These are phyloP conservation scores for Boletus smithii DNA, from an alignment of 1,284 basidiomycete genomes.

Conservation along the genomic window DNA sequence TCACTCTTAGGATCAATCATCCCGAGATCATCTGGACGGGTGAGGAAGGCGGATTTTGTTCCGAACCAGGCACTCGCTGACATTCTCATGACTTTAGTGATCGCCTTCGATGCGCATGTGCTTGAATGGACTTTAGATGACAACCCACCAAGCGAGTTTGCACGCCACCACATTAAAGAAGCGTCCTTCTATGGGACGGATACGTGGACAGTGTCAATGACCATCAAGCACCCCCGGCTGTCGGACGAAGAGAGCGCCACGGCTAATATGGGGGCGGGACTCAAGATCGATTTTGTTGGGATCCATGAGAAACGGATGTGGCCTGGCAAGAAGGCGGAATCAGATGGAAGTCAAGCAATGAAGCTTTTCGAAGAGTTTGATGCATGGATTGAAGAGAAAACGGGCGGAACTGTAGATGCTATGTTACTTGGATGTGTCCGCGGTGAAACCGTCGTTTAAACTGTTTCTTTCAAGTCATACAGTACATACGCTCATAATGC, in stretches of 20 bases:
- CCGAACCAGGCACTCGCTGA: neutral
- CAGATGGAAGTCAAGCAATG: conserved; percentile 58
- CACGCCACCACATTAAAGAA: conserved; percentile 91
- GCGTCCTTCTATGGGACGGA: conserved; percentile 78
- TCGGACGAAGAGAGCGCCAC: no score
- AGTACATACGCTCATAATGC: no score
- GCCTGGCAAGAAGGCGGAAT: conserved; percentile 64
- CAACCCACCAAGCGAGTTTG: conserved; percentile 66
- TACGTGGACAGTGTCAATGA: conserved; percentile 69
- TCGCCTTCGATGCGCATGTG: conserved; percentile 93
- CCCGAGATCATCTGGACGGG: conserved; percentile 88
- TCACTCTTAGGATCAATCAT: conserved; percentile 76
- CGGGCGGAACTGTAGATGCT: conserved; percentile 59
- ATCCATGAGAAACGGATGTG: conserved; percentile 76
- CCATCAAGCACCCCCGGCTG: conserved; percentile 50
- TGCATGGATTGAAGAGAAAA: conserved; percentile 58
- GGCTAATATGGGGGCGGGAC: neutral
- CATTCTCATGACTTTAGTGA: conserved; percentile 42
- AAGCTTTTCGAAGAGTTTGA: conserved; percentile 64
- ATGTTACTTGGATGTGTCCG: conserved; percentile 67
- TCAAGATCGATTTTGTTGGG: conserved; percentile 66
- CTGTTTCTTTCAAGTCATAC: no score
- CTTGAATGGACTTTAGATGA: conserved; percentile 81
- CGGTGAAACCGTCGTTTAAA: conserved; percentile 45
- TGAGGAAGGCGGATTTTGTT: conserved; percentile 31